phyloP scores from a whole-genome alignment of 305 asterid genomes.

The Fraxinus platypoda region DNA sequence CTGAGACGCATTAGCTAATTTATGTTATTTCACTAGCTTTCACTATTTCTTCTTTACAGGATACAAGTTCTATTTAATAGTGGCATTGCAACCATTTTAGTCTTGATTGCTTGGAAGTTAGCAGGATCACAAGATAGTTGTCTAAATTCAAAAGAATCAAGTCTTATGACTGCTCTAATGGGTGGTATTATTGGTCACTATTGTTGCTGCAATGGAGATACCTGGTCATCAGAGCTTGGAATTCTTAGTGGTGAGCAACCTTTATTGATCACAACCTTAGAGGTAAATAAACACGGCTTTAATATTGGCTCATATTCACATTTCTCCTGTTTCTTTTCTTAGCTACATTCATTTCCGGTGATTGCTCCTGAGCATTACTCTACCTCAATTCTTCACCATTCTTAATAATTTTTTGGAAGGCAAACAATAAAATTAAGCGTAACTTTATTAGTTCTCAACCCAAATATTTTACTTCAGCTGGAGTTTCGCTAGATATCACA shows the following conservation, averaged over 20 bases:
- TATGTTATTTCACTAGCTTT: neutral
- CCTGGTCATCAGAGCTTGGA: conserved; percentile 98
- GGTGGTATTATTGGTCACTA: conserved; percentile 91
- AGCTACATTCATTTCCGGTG: neutral
- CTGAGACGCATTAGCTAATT: neutral
- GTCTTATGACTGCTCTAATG: conserved; percentile 47
- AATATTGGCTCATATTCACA: neutral
- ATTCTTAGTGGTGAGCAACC: conserved; percentile 88
- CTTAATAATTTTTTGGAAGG: neutral
- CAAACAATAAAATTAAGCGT: neutral
- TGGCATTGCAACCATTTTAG: conserved; percentile 68
- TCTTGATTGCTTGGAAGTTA: conserved; percentile 56
- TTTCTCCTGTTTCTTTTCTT: neutral
- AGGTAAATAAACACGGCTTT: conserved; percentile 43
- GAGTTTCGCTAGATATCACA: neutral
- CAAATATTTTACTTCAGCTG: neutral
- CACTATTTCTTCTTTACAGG: conserved; percentile 45
- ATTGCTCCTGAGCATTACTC: neutral
- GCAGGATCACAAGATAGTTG: conserved; percentile 67
- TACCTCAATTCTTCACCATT: neutral
- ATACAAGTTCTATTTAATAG: conserved; percentile 79
- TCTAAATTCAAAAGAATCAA: conserved; percentile 73
- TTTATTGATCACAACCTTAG: conserved; percentile 69
- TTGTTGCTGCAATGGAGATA: conserved; percentile 93
- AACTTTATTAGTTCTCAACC: neutral